Percentiles rank a stretch among this genome's conserved stretches.
These are phyloP conservation scores for Globisporangium viniferum DNA, from an alignment of 352 stramenopile genomes.

Conservation along the genomic window DNA sequence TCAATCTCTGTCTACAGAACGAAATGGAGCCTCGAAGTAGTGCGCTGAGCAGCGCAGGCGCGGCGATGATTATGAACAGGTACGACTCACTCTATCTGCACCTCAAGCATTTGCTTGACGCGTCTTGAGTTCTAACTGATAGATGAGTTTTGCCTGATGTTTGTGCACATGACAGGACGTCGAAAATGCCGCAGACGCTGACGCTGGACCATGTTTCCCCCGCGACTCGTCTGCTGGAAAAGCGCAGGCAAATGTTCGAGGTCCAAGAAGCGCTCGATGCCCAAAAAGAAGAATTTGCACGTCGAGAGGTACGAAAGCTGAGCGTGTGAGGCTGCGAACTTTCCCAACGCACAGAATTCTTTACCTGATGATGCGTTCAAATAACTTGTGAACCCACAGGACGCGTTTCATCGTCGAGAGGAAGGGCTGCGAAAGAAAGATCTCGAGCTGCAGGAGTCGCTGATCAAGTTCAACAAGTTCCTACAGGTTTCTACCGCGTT, in stretches of 20 bases:
- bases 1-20: not conserved
- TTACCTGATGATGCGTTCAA: too few species aligned
- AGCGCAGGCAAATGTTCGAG: slow-evolving; percentile 95
- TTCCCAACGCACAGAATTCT: too few species aligned
- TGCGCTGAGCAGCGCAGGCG: slow-evolving; percentile 53
- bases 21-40: slow-evolving; percentile 48
- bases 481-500: slow-evolving; percentile 26
- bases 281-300: slow-evolving; percentile 93
- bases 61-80: slow-evolving; percentile 71
- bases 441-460: slow-evolving; percentile 91
- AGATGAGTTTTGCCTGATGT: not conserved
- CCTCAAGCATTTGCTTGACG: too few species aligned
- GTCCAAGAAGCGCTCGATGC: slow-evolving; percentile 92
- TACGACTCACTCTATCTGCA: slow-evolving; percentile 14
- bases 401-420: slow-evolving; percentile 92
- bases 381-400: slow-evolving; percentile 27
- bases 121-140: not conserved
- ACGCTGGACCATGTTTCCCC: slow-evolving; percentile 92
- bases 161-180: slow-evolving; percentile 12
- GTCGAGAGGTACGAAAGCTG: slow-evolving; percentile 39
- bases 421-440: slow-evolving; percentile 93
- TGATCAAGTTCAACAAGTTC: slow-evolving; percentile 98
- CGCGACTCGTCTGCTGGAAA: slow-evolving; percentile 91
- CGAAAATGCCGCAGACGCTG: slow-evolving; percentile 85
- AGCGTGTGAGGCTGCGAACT: too few species aligned